phyloP scores from a whole-genome alignment of 345 rosid genomes.

The Murraya koenigii region DNA sequence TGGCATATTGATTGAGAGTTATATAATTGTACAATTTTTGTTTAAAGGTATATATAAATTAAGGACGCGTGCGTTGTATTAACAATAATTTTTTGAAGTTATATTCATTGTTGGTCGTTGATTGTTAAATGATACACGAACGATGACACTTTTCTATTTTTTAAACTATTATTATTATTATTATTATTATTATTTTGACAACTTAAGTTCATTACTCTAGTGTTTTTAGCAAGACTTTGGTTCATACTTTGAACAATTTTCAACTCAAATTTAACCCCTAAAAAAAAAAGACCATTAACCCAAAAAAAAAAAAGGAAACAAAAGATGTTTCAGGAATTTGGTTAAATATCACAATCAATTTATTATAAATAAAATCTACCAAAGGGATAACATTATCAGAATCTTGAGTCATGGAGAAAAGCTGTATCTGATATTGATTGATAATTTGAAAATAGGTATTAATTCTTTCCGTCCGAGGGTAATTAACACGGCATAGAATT shows the following conservation, averaged over 20 bases:
- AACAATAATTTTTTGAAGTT: neutral
- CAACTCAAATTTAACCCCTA: neutral
- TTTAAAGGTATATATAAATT: neutral
- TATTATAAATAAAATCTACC: neutral
- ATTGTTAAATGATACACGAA: neutral
- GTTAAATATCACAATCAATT: conserved; percentile 15
- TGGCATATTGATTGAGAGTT: neutral
- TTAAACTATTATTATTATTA: neutral
- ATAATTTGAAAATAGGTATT: neutral
- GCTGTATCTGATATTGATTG: neutral
- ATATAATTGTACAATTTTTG: neutral
- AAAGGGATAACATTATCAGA: neutral
- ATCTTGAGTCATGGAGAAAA: neutral
- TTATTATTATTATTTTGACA: neutral
- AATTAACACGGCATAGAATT: conserved; percentile 17
- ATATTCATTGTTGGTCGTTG: neutral
- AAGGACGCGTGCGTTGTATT: neutral
- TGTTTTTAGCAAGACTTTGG: conserved; percentile 5
- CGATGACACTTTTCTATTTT: neutral
- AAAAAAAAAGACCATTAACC: neutral
- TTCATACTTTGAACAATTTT: conserved; percentile 3
- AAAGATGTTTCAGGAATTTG: conserved; percentile 11
- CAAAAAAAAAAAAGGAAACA: neutral
- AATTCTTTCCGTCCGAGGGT: neutral
- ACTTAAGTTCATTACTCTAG: neutral